These are phyloP conservation scores for Tetragonia tetragonoides DNA, from an alignment of 148 eudicot genomes.

Conservation along the genomic window DNA sequence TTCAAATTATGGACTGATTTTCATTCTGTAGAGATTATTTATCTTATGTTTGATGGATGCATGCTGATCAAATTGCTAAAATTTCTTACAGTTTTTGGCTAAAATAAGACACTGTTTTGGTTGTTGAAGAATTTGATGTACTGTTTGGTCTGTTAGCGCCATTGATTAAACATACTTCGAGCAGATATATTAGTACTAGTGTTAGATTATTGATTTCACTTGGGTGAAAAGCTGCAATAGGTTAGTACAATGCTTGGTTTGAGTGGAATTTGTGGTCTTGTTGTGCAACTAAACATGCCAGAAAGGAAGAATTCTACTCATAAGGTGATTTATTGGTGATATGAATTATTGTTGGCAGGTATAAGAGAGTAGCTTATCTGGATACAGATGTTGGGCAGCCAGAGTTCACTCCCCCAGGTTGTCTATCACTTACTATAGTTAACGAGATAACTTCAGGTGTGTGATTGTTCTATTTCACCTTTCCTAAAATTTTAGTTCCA, in stretches of 20 bases:
- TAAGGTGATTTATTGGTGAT: not conserved
- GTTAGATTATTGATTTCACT: not conserved
- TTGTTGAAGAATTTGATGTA: no score
- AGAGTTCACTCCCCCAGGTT: conserved; percentile 94
- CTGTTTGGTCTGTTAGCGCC: not conserved
- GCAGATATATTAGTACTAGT: not conserved
- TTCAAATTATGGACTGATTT: not conserved
- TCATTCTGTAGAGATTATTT: not conserved
- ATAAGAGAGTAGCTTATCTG: conserved; percentile 72
- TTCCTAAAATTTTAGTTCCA: not conserved
- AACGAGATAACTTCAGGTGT: conserved; percentile 75
- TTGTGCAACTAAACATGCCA: not conserved
- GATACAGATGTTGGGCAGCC: conserved; percentile 99
- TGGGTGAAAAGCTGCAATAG: no score
- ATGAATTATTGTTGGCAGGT: conserved; percentile 37
- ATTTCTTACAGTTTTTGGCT: no score
- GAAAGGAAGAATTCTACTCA: not conserved
- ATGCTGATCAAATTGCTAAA: not conserved
- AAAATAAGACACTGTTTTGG: no score
- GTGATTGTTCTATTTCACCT: not conserved
- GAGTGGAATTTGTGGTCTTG: not conserved
- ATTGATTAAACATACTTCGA: not conserved
- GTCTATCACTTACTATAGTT: conserved; percentile 70
- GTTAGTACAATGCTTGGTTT: no score
- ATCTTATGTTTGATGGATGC: not conserved